Evolutionary conservation across 164 flowering plant species (phyloP).

Genomic region (Liriodendron chinense): DNA sequence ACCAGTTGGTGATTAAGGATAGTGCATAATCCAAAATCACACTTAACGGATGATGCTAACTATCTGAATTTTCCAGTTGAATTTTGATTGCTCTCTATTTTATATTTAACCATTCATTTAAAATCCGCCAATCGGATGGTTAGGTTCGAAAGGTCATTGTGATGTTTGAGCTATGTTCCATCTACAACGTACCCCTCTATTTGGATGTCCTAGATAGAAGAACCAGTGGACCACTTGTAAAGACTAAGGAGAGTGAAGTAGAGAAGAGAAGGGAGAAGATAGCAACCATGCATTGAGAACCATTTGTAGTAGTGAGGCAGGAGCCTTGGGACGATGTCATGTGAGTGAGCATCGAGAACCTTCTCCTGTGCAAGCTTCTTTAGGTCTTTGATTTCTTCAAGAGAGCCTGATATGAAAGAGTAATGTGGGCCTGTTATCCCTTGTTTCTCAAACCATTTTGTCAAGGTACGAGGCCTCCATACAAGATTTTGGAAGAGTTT

Average conservation of each 20-base stretch:
- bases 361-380: not conserved
- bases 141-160: not conserved
- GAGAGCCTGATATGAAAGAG: not conserved
- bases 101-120: too few species aligned
- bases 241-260: too few species aligned
- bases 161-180: not conserved
- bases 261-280: not conserved
- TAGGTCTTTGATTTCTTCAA: slow-evolving; percentile 2
- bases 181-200: not conserved
- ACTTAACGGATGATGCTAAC: too few species aligned
- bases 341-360: not conserved
- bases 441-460: not conserved
- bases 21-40: too few species aligned
- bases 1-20: too few species aligned
- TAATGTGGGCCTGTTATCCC: not conserved
- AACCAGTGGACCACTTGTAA: not conserved
- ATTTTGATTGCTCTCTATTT: too few species aligned
- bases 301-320: slow-evolving; percentile 4
- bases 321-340: slow-evolving; percentile 2
- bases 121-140: not conserved
- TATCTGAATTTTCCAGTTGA: too few species aligned
- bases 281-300: not conserved
- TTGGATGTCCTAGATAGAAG: not conserved
- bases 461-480: slow-evolving; percentile 2
- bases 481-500: not conserved